Evolutionary conservation across 1,284 basidiomycete species (phyloP).

Genomic region (Inonotus obliquus): DNA sequence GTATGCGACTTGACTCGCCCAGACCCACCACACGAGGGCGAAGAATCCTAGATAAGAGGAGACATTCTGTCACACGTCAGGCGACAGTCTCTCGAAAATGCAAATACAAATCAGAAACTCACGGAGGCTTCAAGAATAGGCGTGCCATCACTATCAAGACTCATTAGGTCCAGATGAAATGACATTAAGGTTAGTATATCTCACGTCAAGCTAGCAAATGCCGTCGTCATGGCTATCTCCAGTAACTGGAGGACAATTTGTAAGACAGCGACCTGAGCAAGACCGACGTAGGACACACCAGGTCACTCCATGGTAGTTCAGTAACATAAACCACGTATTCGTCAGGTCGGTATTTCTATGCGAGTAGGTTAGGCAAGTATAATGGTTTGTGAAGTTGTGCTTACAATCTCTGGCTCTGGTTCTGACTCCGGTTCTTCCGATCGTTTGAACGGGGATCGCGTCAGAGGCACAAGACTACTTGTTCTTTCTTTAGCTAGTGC

Average conservation of each 20-base stretch:
- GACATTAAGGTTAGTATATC: neutral
- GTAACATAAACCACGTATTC: conserved; percentile 1
- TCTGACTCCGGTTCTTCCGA: neutral
- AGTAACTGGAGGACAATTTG: neutral
- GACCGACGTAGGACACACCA: conserved; percentile 3
- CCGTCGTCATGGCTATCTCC: conserved; percentile 12
- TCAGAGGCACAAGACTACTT: conserved; percentile 3
- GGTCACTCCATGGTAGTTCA: conserved; percentile 14
- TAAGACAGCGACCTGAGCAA: neutral
- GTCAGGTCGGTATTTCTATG: conserved; percentile 3
- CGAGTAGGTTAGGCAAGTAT: neutral
- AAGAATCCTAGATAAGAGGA: conserved; percentile 16
- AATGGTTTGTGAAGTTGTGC: neutral
- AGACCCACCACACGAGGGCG: conserved; percentile 21
- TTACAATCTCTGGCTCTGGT: neutral
- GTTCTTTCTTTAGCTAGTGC: neutral
- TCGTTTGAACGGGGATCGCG: conserved; percentile 1
- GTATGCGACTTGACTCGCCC: conserved; percentile 17
- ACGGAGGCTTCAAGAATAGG: conserved; percentile 7
- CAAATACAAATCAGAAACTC: neutral
- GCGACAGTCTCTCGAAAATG: neutral
- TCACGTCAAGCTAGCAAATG: conserved; percentile 9
- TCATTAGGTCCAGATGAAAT: neutral
- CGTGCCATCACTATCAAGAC: conserved; percentile 7
- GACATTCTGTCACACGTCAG: neutral